phyloP scores from a whole-genome alignment of 1,284 basidiomycete species.

The Tilletia indica region DNA sequence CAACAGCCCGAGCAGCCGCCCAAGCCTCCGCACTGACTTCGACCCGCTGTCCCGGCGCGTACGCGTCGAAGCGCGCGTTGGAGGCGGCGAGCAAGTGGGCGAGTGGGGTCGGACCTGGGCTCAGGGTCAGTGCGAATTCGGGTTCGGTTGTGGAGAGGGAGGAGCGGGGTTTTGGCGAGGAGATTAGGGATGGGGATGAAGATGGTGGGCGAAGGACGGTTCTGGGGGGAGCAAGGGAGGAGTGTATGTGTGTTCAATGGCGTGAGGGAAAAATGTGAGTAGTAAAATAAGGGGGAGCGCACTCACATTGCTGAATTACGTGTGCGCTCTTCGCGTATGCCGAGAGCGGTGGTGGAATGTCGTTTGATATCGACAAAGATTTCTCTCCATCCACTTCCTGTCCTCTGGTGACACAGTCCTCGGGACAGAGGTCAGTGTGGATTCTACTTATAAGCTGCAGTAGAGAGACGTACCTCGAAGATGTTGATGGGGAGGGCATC shows the following conservation, averaged over 20 bases:
- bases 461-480: slow-evolving; percentile 66
- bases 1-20: slow-evolving; percentile 44
- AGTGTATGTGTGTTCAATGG: neutral
- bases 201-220: slow-evolving; percentile 13
- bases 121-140: slow-evolving; percentile 66
- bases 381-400: slow-evolving; percentile 75
- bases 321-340: neutral
- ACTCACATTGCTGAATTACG: neutral
- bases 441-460: neutral
- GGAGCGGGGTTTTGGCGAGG: slow-evolving; percentile 6
- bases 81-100: slow-evolving; percentile 62
- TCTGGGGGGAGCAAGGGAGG: neutral
- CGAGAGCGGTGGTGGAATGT: neutral
- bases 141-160: slow-evolving; percentile 19
- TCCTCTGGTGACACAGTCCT: slow-evolving; percentile 26
- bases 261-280: neutral
- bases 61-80: slow-evolving; percentile 37
- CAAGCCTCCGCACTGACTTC: slow-evolving; percentile 50
- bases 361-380: slow-evolving; percentile 68
- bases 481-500: slow-evolving; percentile 92
- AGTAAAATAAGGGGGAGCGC: neutral
- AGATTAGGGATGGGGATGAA: slow-evolving; percentile 31
- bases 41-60: slow-evolving; percentile 48
- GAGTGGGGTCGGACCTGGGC: slow-evolving; percentile 66
- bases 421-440: neutral